Evolutionary conservation across 2,329 filamentous ascomycete species (phyloP).

Genomic region (Curvularia spicifera): DNA sequence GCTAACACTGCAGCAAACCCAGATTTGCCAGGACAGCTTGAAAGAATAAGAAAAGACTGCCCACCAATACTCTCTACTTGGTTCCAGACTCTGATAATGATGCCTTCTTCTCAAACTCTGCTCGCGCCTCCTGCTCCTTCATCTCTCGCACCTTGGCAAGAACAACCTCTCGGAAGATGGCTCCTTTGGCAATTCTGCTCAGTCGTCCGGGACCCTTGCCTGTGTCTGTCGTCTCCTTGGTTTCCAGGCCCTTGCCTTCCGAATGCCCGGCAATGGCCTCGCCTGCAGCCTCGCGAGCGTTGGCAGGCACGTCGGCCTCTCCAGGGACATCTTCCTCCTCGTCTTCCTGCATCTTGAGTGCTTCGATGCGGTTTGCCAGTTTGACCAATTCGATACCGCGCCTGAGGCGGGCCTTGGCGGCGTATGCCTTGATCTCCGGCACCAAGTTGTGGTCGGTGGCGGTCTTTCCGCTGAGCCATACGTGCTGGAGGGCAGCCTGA

Average conservation of each 20-base stretch:
- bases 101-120: slow-evolving; percentile 68
- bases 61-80: slow-evolving; percentile 25
- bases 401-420: slow-evolving; percentile 87
- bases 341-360: slow-evolving; percentile 91
- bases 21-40: slow-evolving; percentile 20
- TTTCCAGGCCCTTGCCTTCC: slow-evolving; percentile 38
- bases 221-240: slow-evolving; percentile 32
- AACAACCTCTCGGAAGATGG: slow-evolving; percentile 94
- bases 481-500: slow-evolving; percentile 77
- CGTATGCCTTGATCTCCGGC: slow-evolving; percentile 94
- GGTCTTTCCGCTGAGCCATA: slow-evolving; percentile 89
- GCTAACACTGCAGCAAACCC: slow-evolving; percentile 34
- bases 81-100: slow-evolving; percentile 37
- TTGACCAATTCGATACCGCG: slow-evolving; percentile 96
- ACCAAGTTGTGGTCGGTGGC: slow-evolving; percentile 96
- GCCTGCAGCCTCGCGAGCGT: slow-evolving; percentile 64
- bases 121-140: slow-evolving; percentile 82
- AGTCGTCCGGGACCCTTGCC: slow-evolving; percentile 58
- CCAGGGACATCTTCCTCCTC: slow-evolving; percentile 73
- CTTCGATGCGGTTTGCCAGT: slow-evolving; percentile 91
- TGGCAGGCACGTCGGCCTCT: slow-evolving; percentile 66
- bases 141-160: slow-evolving; percentile 91
- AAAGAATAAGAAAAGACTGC: slow-evolving; percentile 9
- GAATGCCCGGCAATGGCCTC: slow-evolving; percentile 49
- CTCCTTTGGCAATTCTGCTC: slow-evolving; percentile 65